Percentiles rank a stretch among this genome's conserved stretches.
Conservation (phyloP, 441 rosid species). For the Raphanus hybrid region DNA sequence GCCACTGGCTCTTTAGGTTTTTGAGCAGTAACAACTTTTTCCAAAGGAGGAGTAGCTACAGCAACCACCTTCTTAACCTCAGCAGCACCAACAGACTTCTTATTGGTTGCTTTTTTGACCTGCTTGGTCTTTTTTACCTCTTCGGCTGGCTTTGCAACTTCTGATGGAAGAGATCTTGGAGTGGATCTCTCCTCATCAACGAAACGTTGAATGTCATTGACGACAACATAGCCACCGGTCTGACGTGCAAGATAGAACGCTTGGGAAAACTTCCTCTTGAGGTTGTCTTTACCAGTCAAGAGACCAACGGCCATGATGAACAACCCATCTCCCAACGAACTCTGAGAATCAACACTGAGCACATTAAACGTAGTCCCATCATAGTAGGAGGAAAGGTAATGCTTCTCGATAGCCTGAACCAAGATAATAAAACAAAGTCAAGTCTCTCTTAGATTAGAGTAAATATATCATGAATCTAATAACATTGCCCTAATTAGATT, state of each 20-base stretch:
- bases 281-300: conserved; percentile 47
- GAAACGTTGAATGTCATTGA: conserved; percentile 60
- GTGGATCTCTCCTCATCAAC: conserved; percentile 42
- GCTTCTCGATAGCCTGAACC: conserved; percentile 53
- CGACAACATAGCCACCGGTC: conserved; percentile 38
- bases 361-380: conserved; percentile 44
- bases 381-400: conserved; percentile 46
- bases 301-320: conserved; percentile 55
- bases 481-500: not conserved
- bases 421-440: conserved; percentile 4
- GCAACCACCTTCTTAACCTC: too few species aligned
- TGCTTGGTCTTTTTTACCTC: too few species aligned
- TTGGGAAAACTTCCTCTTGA: conserved; percentile 53
- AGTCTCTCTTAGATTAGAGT: not conserved
- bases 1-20: conserved; percentile 37
- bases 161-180: conserved; percentile 31
- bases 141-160: too few species aligned
- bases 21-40: conserved; percentile 32
- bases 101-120: too few species aligned
- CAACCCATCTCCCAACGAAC: conserved; percentile 44
- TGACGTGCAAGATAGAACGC: conserved; percentile 54
- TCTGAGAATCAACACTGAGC: conserved; percentile 53
- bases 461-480: not conserved
- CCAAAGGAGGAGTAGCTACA: conserved; percentile 15
- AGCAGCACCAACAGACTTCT: too few species aligned